These are phyloP conservation scores for Fraxinus anomala DNA, from an alignment of 257 asterid genomes.

Conservation along the genomic window DNA sequence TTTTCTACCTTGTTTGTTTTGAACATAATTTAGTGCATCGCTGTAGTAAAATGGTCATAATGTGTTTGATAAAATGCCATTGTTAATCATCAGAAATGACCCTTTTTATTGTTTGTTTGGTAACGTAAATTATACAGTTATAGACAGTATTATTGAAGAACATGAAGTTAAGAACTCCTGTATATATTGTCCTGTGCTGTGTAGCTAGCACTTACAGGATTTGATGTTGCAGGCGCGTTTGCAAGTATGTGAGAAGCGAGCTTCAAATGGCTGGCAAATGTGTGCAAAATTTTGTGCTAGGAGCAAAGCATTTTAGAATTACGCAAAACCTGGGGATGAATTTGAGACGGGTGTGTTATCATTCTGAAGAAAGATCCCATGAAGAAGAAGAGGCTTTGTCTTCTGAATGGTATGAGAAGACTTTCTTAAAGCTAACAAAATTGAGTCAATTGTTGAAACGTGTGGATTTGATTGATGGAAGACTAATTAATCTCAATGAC, in stretches of 20 bases:
- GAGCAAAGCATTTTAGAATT: conserved; percentile 25
- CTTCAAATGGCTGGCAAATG: conserved; percentile 40
- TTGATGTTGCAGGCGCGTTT: conserved; percentile 15
- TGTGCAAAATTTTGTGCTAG: conserved; percentile 27
- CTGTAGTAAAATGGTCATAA: conserved; percentile 2
- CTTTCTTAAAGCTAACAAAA: conserved; percentile 55
- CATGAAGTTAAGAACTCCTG: background rate
- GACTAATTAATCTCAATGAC: conserved; percentile 54
- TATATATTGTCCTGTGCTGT: too few species aligned
- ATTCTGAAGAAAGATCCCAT: conserved; percentile 36
- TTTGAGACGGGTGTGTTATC: conserved; percentile 29
- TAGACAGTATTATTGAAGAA: background rate
- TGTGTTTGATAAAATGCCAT: conserved; percentile 53
- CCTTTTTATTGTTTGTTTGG: background rate
- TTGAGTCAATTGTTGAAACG: conserved; percentile 56
- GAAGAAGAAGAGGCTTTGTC: conserved; percentile 39
- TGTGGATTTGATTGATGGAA: conserved; percentile 70
- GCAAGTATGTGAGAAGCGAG: conserved; percentile 9
- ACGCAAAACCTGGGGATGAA: conserved; percentile 24
- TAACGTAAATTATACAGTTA: background rate
- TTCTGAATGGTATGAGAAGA: conserved; percentile 67
- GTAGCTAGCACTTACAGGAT: background rate
- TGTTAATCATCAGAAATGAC: background rate
- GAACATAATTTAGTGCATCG: background rate
- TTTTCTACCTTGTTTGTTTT: background rate